Evolutionary conservation across 371 early-diverging fungal genomes (phyloP), one percentile per base, ranked within the genome.

Genomic region (Entomophthora muscae): DNA sequence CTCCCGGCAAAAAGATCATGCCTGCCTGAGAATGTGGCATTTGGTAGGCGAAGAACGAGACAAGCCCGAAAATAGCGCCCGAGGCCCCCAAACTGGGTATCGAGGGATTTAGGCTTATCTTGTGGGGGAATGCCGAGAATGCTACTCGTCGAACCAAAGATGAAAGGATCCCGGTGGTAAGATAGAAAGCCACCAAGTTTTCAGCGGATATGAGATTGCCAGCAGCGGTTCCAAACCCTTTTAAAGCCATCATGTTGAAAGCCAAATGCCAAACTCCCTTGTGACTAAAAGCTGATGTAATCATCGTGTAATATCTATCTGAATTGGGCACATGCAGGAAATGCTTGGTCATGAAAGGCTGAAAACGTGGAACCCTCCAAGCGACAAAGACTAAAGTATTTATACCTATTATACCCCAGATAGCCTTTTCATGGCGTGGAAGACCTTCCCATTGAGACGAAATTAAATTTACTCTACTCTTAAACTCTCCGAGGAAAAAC

Each of bases 171-270:
- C 84, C 89, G 0, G 82, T 75, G 0, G 82, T 66, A 21, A 88
- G 33, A 63, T 90, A 90, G 64, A 86, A 82, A 0, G 89, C 90
- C 23, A 84, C 31, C 69, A 90, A 90, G 60, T 89, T 84, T 59
- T 88, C 83, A 3, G 70, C 66, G 5, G 83, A 78, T 0, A 69
- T 53, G 1, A 73, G 64, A 28, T 76, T 74, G 12, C 80, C 66
- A 0, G 69, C 63, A 0, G 78, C 69, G 1, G 68, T 67, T 10
- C 77, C 79, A 70, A 88, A 84, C 5, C 81, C 80, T 62, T 76
- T 76, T 17, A 88, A 69, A 22, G 79, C 86, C 57, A 85, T 63
- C 78, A 82, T 83, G 69, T 88, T 88, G 69, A 85, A 75, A 10
- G 68, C 73, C 54, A 85, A 75, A 67, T 88, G 88, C 72, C 75